phyloP scores from a whole-genome alignment of 2,329 filamentous ascomycete species.

The Paradendryphiella salina region DNA sequence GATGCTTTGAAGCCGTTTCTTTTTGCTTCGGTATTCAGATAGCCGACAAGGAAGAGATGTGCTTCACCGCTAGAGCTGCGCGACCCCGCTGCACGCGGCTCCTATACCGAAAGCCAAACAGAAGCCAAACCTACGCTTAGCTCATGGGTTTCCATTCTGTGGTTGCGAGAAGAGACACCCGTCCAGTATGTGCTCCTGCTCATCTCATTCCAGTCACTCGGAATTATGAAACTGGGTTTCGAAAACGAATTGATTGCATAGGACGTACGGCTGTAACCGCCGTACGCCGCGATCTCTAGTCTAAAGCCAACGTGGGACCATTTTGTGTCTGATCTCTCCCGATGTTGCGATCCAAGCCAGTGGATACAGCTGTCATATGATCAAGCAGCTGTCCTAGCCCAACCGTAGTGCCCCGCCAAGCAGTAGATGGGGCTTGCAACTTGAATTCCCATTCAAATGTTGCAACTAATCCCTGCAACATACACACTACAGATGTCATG shows the following conservation, averaged over 20 bases:
- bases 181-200: slow-evolving; percentile 9
- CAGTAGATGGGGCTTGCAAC: slow-evolving; percentile 20
- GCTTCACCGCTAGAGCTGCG: slow-evolving; percentile 42
- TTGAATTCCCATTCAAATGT: slow-evolving; percentile 23
- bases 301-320: slow-evolving; percentile 15
- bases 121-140: slow-evolving; percentile 19
- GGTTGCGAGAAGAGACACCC: slow-evolving; percentile 18
- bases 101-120: slow-evolving; percentile 20
- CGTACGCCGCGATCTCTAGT: slow-evolving; percentile 12
- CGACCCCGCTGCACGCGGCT: slow-evolving; percentile 29
- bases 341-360: slow-evolving; percentile 29
- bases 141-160: slow-evolving; percentile 8
- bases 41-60: slow-evolving; percentile 6
- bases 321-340: slow-evolving; percentile 22
- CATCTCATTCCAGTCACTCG: slow-evolving; percentile 21
- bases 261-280: slow-evolving; percentile 13
- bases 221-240: slow-evolving; percentile 35
- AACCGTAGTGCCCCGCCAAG: slow-evolving; percentile 32
- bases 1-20: slow-evolving; percentile 2
- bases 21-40: slow-evolving; percentile 9
- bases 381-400: slow-evolving; percentile 28
- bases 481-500: slow-evolving; percentile 12
- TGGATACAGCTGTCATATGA: slow-evolving; percentile 42
- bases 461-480: slow-evolving; percentile 12
- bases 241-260: slow-evolving; percentile 13